Percentiles rank a stretch among this genome's conserved stretches.
These are phyloP conservation scores for Umbelopsis sp. DNA, from an alignment of 371 early-diverging fungal species.

Conservation along the genomic window DNA sequence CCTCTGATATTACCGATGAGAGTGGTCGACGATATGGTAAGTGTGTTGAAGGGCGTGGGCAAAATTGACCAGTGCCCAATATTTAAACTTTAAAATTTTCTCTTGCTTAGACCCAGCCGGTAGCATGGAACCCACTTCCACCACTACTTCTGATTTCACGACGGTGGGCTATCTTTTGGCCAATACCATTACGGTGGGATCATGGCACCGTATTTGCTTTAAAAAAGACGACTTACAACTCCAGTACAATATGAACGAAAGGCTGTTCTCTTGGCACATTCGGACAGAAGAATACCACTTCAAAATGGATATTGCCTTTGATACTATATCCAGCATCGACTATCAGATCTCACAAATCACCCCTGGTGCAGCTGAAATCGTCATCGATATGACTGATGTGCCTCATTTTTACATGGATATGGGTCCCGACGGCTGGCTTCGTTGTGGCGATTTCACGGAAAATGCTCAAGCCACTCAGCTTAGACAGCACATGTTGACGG, in stretches of 20 bases:
- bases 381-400: conserved; percentile 4
- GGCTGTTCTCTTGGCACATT: conserved; percentile 75
- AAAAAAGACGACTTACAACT: conserved; percentile 62
- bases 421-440: conserved; percentile 10
- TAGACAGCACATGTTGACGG: not conserved
- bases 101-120: not conserved
- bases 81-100: not conserved
- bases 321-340: conserved; percentile 47
- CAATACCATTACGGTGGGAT: conserved; percentile 69
- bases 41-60: not conserved
- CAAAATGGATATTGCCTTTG: conserved; percentile 69
- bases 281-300: conserved; percentile 70
- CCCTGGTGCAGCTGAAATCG: not conserved
- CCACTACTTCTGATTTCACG: conserved; percentile 14
- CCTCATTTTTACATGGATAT: conserved; percentile 17
- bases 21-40: conserved; percentile 6
- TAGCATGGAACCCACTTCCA: conserved; percentile 23
- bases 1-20: conserved; percentile 10
- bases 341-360: conserved; percentile 13
- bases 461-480: conserved; percentile 5
- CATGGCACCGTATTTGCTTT: conserved; percentile 78
- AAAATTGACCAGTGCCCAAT: too few species aligned
- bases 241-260: conserved; percentile 53
- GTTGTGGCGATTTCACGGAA: conserved; percentile 14
- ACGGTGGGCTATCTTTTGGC: conserved; percentile 43